These are phyloP conservation scores for Cladorrhinum samala DNA, from an alignment of 495 filamentous ascomycete genomes.

Conservation along the genomic window DNA sequence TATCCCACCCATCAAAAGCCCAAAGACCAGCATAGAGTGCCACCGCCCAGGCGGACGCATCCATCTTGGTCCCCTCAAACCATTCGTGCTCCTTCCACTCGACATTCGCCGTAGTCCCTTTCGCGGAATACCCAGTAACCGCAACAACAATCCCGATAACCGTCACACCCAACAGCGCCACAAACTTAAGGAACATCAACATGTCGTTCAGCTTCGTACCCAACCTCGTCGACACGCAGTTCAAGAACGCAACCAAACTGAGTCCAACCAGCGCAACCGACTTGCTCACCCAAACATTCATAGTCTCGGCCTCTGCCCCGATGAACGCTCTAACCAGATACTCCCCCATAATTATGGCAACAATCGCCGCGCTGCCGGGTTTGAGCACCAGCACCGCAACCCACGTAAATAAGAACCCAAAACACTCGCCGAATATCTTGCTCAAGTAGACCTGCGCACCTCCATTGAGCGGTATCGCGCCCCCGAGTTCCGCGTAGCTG, in stretches of 20 bases:
- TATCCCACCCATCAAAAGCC: conserved; percentile 99
- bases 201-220: conserved; percentile 79
- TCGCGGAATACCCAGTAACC: conserved; percentile 70
- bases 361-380: conserved; percentile 87
- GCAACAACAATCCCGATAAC: conserved; percentile 87
- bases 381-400: conserved; percentile 90
- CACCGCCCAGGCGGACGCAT: conserved; percentile 78
- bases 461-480: conserved; percentile 92
- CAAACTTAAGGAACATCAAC: conserved; percentile 95
- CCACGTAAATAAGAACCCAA: conserved; percentile 93
- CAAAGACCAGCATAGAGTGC: conserved; percentile 93
- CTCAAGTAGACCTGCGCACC: conserved; percentile 88
- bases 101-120: conserved; percentile 59
- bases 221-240: conserved; percentile 83
- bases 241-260: conserved; percentile 69
- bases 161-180: conserved; percentile 81
- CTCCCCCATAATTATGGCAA: conserved; percentile 96
- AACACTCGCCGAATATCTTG: conserved; percentile 91
- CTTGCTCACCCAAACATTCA: conserved; percentile 86
- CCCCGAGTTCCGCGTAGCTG: conserved; percentile 92
- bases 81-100: conserved; percentile 86
- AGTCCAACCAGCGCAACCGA: conserved; percentile 74
- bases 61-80: conserved; percentile 81
- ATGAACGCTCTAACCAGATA: conserved; percentile 84
- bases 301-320: conserved; percentile 68